These are phyloP conservation scores for Drechslerella coelobrocha DNA, from an alignment of 2,329 filamentous ascomycete genomes.

Conservation along the genomic window DNA sequence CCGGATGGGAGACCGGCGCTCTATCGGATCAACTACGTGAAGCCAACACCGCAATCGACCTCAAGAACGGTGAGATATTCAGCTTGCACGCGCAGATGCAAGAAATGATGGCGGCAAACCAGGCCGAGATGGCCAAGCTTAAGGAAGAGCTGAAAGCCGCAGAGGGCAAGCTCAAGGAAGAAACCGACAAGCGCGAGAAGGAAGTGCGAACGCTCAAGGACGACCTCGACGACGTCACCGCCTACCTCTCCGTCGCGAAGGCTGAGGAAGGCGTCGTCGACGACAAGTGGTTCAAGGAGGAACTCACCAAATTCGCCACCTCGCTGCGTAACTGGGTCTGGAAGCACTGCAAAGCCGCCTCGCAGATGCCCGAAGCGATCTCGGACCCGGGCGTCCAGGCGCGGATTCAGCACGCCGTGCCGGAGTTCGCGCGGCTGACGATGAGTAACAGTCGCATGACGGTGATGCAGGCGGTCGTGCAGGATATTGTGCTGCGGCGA, in stretches of 20 bases:
- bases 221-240: slow-evolving; percentile 45
- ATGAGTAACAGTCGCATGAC: slow-evolving; percentile 50
- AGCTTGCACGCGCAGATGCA: slow-evolving; percentile 47
- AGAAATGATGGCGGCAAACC: slow-evolving; percentile 48
- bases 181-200: slow-evolving; percentile 35
- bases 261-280: slow-evolving; percentile 49
- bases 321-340: slow-evolving; percentile 44
- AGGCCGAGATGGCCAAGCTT: slow-evolving; percentile 41
- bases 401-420: slow-evolving; percentile 30
- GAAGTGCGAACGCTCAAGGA: slow-evolving; percentile 40
- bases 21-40: slow-evolving; percentile 23
- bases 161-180: slow-evolving; percentile 44
- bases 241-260: slow-evolving; percentile 44
- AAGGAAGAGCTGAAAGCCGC: slow-evolving; percentile 42
- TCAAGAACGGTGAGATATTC: slow-evolving; percentile 40
- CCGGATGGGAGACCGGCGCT: slow-evolving; percentile 25
- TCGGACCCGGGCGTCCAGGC: slow-evolving; percentile 30
- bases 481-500: slow-evolving; percentile 37
- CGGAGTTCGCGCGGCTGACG: slow-evolving; percentile 41
- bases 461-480: slow-evolving; percentile 51
- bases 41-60: slow-evolving; percentile 33
- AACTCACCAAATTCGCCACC: slow-evolving; percentile 36
- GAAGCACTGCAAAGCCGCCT: slow-evolving; percentile 47
- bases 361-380: slow-evolving; percentile 43
- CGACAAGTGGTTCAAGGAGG: slow-evolving; percentile 44